Base-by-base conservation (phyloP, 2,329 filamentous ascomycete genomes). In the Cryphonectria carpinicola region DNA sequence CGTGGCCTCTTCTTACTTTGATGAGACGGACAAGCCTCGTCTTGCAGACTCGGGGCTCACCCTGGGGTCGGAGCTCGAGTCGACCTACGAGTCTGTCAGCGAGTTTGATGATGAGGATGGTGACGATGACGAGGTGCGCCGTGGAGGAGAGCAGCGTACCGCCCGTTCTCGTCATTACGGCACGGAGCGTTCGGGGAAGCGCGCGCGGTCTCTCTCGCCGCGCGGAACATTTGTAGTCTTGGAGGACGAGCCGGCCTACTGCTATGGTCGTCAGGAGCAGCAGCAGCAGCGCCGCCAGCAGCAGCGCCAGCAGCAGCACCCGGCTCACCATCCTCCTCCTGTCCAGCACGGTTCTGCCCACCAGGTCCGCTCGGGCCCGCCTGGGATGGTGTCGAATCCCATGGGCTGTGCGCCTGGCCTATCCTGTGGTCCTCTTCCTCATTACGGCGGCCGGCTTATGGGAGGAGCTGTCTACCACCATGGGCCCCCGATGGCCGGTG, bases 21-120 rank as follows among this genome's bases (percentile, higher is more conserved):
- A 54, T 10, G 69, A 73, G 39, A 13, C 28, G 37, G 69, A 65
- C 13, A 67, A 68, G 32, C 25, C 65, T 25, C 61, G 63, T 19
- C 61, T 71, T 1, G 71, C 17, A 3, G 64, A 71, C 35, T 71
- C 70, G 10, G n/a, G 63, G 32, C 37, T 72, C 28, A 67, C 54
- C 39, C 58, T 69, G 28, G 66, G 63, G 8, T 70, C 68, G n/a
- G 71, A 69, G 22, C 35, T 32, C 28, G 71, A 73, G 65, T 73
- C 71, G 32, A 49, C 71, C 58, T 71, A 71, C 39, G 71, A 71
- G 49, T 69, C 69, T 58, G 35, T 64, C 62, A 72, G 66, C 54
- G 71, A 72, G 35, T 11, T 39, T 39, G 66, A 66, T 13, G 58
- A 35, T 37, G 69, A 68, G 28, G 61, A 6, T 39, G 64, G 22